Evolutionary conservation across 2,329 filamentous ascomycete species (phyloP).

Genomic region (Fusarium algeriense): DNA sequence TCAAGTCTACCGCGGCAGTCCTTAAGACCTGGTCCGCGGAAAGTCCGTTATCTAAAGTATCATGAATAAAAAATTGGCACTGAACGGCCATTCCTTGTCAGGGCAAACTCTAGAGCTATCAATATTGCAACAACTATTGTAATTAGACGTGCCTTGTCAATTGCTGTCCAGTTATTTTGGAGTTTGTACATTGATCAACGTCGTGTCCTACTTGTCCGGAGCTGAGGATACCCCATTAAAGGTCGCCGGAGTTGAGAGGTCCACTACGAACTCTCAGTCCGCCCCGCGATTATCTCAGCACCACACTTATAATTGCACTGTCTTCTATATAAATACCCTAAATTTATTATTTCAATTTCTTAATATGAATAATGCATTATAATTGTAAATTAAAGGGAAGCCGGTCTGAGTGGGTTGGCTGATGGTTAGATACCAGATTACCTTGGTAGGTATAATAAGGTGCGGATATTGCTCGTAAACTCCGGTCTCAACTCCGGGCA

Average conservation of each 20-base stretch:
- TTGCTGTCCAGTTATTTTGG: not conserved
- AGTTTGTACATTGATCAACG: not conserved
- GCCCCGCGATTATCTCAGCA: too few species aligned
- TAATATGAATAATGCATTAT: too few species aligned
- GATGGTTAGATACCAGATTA: too few species aligned
- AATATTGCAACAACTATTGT: not conserved
- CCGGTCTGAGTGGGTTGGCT: too few species aligned
- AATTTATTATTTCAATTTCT: too few species aligned
- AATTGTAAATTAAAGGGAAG: too few species aligned
- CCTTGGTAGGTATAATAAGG: too few species aligned
- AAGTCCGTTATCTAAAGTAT: not conserved
- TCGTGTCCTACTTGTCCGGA: not conserved
- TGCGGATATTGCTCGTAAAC: not conserved
- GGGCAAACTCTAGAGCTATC: not conserved
- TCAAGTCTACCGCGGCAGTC: not conserved
- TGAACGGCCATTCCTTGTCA: not conserved
- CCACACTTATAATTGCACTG: too few species aligned
- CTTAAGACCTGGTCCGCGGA: not conserved
- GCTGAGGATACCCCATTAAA: not conserved
- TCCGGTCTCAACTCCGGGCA: slow-evolving; percentile 20
- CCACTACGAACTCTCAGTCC: not conserved
- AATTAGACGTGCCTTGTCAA: not conserved
- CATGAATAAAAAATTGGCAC: not conserved
- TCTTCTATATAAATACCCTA: too few species aligned
- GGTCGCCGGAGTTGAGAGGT: slow-evolving; percentile 10